Base-by-base conservation (phyloP, 2,329 filamentous ascomycete genomes). In the Dactylellina parvicollis region DNA sequence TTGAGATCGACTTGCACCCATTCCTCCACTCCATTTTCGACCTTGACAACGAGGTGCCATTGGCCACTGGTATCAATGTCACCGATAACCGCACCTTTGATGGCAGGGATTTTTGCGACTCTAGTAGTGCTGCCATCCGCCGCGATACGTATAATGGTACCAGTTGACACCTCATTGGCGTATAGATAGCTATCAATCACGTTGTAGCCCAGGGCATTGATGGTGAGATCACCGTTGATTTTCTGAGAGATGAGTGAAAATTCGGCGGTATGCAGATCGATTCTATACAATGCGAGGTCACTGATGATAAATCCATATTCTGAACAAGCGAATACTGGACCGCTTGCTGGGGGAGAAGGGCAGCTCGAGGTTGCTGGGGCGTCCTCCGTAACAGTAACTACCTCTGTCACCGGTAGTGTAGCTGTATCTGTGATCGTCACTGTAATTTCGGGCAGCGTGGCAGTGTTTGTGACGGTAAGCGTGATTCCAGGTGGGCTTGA, bases 181-280 rank as follows among this genome's bases (percentile, higher is more conserved):
- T 61, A 61, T 4, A 61, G 26, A 24, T 49, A 61, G 20, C 49
- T 47, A 38, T 61, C 42, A 12, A 61, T 34, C 3, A 50, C 26
- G 20, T 61, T 61, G 14, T 49, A 61, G 8, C 56, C 56, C n/a
- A 61, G 26, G 4, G 56, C 40, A 18, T 61, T 61, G 40, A 49
- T 16, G 20, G 20, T 34, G 4, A 30, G 14, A 10, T 10, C n/a
- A 24, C 42, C 56, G 38, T 46, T 14, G 14, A 61, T 44, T 7
- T 38, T 10, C 2, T 9, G 5, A 1, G 34, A 49, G 12, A 61
- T 26, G 24, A 47, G 42, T 2, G 14, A 49, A 20, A 47, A 40
- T 26, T 61, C 40, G 9, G 40, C 16, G 3, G 56, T 61, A n/a
- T 34, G 28, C n/a, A 50, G 40, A 24, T 61, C 56, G 22, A 61